Base-by-base conservation (phyloP, 2,329 filamentous ascomycete species). In the Fusarium scirpi region DNA sequence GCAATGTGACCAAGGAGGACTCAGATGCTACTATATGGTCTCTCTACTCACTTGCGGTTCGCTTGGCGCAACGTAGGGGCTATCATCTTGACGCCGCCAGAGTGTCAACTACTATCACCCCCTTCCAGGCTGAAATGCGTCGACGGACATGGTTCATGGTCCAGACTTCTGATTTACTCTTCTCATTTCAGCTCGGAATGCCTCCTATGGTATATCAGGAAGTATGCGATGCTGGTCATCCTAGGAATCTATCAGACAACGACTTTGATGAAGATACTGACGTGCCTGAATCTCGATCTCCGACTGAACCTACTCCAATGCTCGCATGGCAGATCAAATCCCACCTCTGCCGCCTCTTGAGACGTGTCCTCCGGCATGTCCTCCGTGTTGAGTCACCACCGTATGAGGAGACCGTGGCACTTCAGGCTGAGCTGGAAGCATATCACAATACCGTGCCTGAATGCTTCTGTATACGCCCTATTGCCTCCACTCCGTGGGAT, bases 121-220 rank as follows among this genome's bases (percentile, higher is more conserved):
- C 84, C 0, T 87, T 86, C 58, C 83, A 86, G 52, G 82, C 79
- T 22, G 85, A 87, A 75, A 85, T 87, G 79, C 82, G 85, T 20
- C 81, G 85, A 7, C 79, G 85, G 20, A 78, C 78, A 4, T 87
- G 85, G 84, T 81, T 85, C 54, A 79, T 83, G 67, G 79, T 83
- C 18, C 82, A 85, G 65, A 78, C 83, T 1, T 83, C 82, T 20
- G 85, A 87, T 69, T 75, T 84, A 7, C 68, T 86, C 5, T 82
- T 85, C 47, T 85, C 84, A 1, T 85, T 84, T 63, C 84, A 87
- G 74, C 81, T 85, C n/a, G 85, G 85, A 11, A 82, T 87, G 73
- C 85, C 86, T 2, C 78, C 83, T n/a, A 82, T 84, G 58, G 80
- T 86, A 49, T 79, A 83, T 52, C 79, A 83, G n/a, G 80, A 81